phyloP scores from a whole-genome alignment of 805 yeast species.

The Monosporozyma siamensis region DNA sequence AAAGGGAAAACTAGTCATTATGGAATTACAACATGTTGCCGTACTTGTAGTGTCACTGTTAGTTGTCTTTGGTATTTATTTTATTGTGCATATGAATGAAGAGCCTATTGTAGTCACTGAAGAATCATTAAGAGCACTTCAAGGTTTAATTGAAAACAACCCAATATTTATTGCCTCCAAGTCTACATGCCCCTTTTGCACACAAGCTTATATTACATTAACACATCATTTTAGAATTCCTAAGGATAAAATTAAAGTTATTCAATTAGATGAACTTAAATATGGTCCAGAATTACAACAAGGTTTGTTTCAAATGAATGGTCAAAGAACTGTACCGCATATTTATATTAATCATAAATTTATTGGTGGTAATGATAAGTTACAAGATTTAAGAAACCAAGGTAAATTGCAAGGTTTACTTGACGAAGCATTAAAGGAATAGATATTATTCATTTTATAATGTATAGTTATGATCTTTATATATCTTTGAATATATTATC shows the following conservation, averaged over 20 bases:
- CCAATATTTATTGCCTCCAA: conserved; percentile 75
- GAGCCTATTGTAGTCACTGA: conserved; percentile 42
- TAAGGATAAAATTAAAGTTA: conserved; percentile 29
- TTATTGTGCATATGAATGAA: not conserved
- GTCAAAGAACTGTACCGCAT: conserved; percentile 90
- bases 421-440: not conserved
- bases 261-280: conserved; percentile 39
- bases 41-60: not conserved
- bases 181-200: conserved; percentile 60
- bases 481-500: conserved; percentile 1
- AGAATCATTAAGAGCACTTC: conserved; percentile 47
- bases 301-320: conserved; percentile 66
- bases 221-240: conserved; percentile 36
- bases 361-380: conserved; percentile 90
- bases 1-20: no score
- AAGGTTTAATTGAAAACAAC: conserved; percentile 52
- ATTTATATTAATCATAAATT: conserved; percentile 83
- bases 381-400: conserved; percentile 57
- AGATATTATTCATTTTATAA: not conserved
- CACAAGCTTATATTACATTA: conserved; percentile 35
- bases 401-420: conserved; percentile 42
- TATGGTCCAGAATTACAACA: conserved; percentile 77
- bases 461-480: not conserved
- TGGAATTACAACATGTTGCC: not conserved
- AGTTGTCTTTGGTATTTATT: conserved; percentile 1